phyloP scores from a whole-genome alignment of 257 asterid genomes.

The Petunia secreta region DNA sequence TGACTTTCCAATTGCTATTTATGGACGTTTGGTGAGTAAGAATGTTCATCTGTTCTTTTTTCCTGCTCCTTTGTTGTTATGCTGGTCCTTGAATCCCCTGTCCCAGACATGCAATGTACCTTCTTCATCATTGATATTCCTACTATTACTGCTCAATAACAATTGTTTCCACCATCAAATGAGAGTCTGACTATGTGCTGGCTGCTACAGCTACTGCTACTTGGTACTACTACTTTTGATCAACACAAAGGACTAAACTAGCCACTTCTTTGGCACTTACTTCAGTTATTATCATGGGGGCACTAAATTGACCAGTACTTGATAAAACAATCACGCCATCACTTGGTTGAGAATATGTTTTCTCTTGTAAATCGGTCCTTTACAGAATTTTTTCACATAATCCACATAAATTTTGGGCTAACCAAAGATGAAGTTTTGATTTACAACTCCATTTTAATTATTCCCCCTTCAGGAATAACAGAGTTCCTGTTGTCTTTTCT shows the following conservation, averaged over 20 bases:
- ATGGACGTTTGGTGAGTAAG: constrained; percentile 83
- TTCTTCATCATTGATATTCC: background rate
- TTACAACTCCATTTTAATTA: background rate
- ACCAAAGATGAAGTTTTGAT: background rate
- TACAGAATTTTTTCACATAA: background rate
- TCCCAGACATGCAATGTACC: background rate
- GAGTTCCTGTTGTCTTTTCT: background rate
- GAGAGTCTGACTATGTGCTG: background rate
- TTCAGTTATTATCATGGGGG: too few species aligned
- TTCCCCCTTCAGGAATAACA: background rate
- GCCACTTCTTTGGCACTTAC: background rate
- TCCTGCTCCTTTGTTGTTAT: background rate
- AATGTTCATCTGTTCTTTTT: background rate
- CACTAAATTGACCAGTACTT: background rate
- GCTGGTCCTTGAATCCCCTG: background rate
- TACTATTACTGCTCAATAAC: background rate
- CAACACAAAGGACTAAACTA: background rate
- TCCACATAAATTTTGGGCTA: background rate
- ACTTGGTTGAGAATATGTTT: background rate
- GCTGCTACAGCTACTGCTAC: background rate
- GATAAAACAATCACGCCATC: background rate
- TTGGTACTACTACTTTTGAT: background rate
- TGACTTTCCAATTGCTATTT: constrained; percentile 88
- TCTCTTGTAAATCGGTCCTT: background rate
- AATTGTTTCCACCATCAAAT: background rate